A percentile compares a stretch with the other conserved stretches of the same genome.
Evolutionary conservation across 176 grass and related monocot genomes (phyloP).

Genomic region (Guadua angustifolia): DNA sequence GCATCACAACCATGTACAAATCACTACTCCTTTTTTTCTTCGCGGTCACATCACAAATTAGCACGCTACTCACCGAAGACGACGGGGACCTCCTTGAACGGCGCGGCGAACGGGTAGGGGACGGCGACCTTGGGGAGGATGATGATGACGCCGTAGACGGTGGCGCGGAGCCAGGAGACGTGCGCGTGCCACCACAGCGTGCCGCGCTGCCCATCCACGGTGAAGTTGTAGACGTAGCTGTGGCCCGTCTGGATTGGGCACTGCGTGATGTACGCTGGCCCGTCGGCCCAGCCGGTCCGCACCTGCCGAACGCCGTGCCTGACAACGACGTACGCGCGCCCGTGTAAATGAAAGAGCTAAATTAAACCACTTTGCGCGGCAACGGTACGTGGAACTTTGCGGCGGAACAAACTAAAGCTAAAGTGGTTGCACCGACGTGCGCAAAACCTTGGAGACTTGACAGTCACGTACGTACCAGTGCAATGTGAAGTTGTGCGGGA

Average conservation of each 20-base stretch:
- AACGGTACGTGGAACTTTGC: background rate
- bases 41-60: background rate
- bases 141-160: constrained; percentile 68
- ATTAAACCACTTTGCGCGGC: background rate
- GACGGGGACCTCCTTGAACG: constrained; percentile 67
- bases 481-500: constrained; percentile 64
- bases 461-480: constrained; percentile 49
- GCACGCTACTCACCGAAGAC: constrained; percentile 56
- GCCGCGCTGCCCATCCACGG: constrained; percentile 64
- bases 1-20: background rate
- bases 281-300: constrained; percentile 69
- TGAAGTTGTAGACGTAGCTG: constrained; percentile 88
- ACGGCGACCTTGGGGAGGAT: constrained; percentile 72
- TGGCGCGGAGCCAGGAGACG: constrained; percentile 80
- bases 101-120: constrained; percentile 68
- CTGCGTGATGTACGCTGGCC: constrained; percentile 85
- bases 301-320: constrained; percentile 89
- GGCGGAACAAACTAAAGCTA: background rate
- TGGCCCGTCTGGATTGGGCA: constrained; percentile 76
- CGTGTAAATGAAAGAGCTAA: background rate
- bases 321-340: background rate
- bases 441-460: background rate
- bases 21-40: background rate
- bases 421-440: constrained; percentile 22
- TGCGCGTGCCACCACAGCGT: constrained; percentile 91